Conservation (phyloP, 805 yeast genomes). For the Kazachstania africana region DNA sequence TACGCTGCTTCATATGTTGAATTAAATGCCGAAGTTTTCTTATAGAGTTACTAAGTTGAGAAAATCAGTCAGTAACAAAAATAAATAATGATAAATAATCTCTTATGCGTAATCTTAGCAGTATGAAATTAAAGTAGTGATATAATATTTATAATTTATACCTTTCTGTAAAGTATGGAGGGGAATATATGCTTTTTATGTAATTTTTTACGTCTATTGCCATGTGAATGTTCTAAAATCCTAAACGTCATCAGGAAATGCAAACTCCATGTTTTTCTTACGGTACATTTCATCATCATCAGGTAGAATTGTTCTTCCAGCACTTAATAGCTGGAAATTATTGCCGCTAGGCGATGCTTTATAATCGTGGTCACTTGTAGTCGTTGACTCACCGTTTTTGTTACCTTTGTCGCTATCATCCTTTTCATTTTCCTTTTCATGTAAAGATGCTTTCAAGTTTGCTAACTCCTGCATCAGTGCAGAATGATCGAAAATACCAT, state of each 20-base stretch:
- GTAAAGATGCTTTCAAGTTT: slow-evolving; percentile 16
- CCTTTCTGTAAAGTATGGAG: too few relatives aligned
- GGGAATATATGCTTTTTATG: too few relatives aligned
- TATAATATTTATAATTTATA: too few relatives aligned
- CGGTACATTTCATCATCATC: slow-evolving; percentile 21
- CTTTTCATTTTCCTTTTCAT: slow-evolving; percentile 7
- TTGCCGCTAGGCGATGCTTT: slow-evolving; percentile 3
- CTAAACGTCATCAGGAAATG: slow-evolving; percentile 23
- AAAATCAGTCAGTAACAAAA: too few relatives aligned
- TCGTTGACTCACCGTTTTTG: not conserved
- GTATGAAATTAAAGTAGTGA: too few relatives aligned
- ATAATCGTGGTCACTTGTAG: not conserved
- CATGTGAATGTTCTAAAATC: too few relatives aligned
- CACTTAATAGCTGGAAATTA: slow-evolving; percentile 20
- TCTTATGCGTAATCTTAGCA: too few relatives aligned
- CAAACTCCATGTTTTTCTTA: slow-evolving; percentile 12
- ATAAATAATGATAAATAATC: too few relatives aligned
- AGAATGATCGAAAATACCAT: slow-evolving; percentile 20
- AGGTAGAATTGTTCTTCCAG: slow-evolving; percentile 20
- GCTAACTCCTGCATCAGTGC: slow-evolving; percentile 20
- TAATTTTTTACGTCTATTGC: too few relatives aligned
- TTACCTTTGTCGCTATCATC: not conserved
- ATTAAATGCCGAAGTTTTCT: slow-evolving; percentile 77
- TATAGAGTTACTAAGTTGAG: slow-evolving; percentile 32
- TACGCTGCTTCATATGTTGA: slow-evolving; percentile 89